Base-by-base conservation (phyloP, 148 eudicot species). In the Dysphania ambrosioides region DNA sequence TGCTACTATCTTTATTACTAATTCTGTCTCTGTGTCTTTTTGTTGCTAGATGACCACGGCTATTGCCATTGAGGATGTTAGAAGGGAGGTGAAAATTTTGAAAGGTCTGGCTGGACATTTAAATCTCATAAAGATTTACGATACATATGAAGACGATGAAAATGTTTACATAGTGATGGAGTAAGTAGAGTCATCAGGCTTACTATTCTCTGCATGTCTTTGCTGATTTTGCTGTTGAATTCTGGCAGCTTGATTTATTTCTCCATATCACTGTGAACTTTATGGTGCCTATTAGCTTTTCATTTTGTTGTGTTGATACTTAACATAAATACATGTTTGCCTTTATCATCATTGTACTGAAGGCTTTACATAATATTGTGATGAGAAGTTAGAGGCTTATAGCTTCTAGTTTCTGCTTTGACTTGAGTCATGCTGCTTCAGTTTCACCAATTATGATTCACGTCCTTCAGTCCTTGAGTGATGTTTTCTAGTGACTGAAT, bases 111-210 rank as follows among this genome's bases (percentile, higher is more conserved):
- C 92, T 5, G 99, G 99, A 21, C 99, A 92, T 78, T 77, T 21
- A 80, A 90, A 90, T 79, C 85, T 92, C 59, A 84, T 92, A 53
- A 90, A 86, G 72, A 92, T 92, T 56, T 89, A 88, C 57, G 99
- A 95, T 66, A 91, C 97, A 53, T 95, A 79, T 75, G 99, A 95
- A 85, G 97, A 95, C 82, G 80, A 72, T 74, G 99, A 95, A 15
- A 92, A 89, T 47, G 97, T 95, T 75, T 95, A 90, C 82, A 87
- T 95, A 42, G 99, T 90, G 77, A 94, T 94, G 98, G 97, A 94
- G 97, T 91, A 88, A 87, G 98, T 82, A 26, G n/a, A 31, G 11
- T 66, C 26, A 8, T 67, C 71, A 23, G 3, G 9, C 10, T 63
- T 44, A 27, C 47, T 71, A 5, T 18, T 27, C 27, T 63, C 26